phyloP scores from a whole-genome alignment of 179 eudicot species.

The Silene noctiflora region DNA sequence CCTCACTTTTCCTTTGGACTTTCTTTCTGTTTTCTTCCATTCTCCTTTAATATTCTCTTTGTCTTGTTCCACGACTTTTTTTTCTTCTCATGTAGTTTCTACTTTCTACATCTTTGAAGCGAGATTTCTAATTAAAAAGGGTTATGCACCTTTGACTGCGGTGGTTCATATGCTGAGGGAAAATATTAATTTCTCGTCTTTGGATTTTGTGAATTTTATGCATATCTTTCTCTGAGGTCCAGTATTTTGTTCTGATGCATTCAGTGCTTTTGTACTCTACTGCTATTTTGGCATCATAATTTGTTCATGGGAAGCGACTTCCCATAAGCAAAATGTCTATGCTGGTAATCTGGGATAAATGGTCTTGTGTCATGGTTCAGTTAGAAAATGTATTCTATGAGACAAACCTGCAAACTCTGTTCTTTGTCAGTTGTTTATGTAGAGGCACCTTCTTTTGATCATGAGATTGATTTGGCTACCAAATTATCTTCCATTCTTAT shows the following conservation, averaged over 20 bases:
- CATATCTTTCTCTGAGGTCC: not conserved
- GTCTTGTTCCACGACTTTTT: not conserved
- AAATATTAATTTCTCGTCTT: not conserved
- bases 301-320: too few relatives aligned
- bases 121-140: not conserved
- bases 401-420: too few relatives aligned
- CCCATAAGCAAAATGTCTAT: too few relatives aligned
- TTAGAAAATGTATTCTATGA: too few relatives aligned
- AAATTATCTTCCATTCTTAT: too few relatives aligned
- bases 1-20: not conserved
- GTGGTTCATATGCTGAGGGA: not conserved
- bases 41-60: not conserved
- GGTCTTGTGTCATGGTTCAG: too few relatives aligned
- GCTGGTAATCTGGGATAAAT: too few relatives aligned
- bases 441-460: too few relatives aligned
- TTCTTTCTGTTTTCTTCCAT: not conserved
- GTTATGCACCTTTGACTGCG: not conserved
- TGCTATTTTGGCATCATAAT: too few relatives aligned
- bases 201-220: not conserved
- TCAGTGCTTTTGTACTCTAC: too few relatives aligned
- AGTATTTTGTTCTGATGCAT: not conserved
- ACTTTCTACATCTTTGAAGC: not conserved
- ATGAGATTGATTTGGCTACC: too few relatives aligned
- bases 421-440: too few relatives aligned
- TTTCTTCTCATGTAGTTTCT: not conserved